These are phyloP conservation scores for Nannizzia gypsea DNA, from an alignment of 2,329 filamentous ascomycete genomes.

Conservation along the genomic window DNA sequence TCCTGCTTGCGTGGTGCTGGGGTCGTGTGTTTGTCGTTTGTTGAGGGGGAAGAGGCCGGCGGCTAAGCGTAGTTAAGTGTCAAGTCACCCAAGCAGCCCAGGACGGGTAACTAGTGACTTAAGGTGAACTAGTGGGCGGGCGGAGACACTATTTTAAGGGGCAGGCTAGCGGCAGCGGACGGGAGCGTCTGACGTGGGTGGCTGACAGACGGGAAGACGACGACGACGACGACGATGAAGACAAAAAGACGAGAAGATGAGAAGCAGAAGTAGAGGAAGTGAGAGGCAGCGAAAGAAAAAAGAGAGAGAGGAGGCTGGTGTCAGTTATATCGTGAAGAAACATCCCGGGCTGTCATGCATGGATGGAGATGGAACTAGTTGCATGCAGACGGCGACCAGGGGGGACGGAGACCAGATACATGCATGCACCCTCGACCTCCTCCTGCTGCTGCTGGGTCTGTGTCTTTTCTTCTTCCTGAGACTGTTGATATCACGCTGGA, in stretches of 20 bases:
- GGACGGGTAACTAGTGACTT: no score
- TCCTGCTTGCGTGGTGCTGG: neutral
- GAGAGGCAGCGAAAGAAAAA: neutral
- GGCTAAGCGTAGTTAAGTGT: neutral
- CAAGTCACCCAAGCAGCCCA: no score
- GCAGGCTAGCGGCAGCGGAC: neutral
- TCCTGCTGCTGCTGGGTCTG: neutral
- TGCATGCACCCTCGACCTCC: neutral
- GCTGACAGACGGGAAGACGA: neutral
- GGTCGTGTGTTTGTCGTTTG: neutral
- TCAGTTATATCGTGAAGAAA: neutral
- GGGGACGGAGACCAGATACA: neutral
- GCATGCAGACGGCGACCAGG: neutral
- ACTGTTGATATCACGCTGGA: neutral
- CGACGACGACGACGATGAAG: neutral
- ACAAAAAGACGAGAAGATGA: neutral
- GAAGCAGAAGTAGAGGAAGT: neutral
- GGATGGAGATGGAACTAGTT: neutral
- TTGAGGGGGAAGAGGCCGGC: neutral
- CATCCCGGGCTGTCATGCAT: neutral
- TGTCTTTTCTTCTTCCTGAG: neutral
- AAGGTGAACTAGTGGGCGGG: no score
- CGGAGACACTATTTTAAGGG: neutral
- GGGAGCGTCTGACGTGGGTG: neutral
- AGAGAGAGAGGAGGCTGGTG: neutral